phyloP scores from a whole-genome alignment of 345 rosid species.

The Bruguiera parviflora region DNA sequence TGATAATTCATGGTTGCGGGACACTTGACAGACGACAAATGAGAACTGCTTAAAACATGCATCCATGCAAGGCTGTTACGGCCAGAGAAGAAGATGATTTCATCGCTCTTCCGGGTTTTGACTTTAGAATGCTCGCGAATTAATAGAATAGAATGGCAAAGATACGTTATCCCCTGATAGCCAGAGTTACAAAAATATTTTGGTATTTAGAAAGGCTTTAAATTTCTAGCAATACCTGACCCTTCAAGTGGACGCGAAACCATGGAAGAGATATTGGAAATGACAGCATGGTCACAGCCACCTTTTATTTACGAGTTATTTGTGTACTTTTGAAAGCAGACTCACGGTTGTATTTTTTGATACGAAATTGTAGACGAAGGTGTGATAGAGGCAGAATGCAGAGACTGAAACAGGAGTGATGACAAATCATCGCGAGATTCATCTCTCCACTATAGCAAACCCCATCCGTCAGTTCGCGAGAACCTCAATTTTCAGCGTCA shows the following conservation, averaged over 20 bases:
- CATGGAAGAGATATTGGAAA: constrained; percentile 88
- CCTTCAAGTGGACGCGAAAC: constrained; percentile 85
- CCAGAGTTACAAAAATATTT: not conserved
- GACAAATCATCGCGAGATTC: constrained; percentile 77
- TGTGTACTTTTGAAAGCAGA: not conserved
- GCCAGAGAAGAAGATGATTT: constrained; percentile 57
- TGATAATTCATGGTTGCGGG: too few species aligned
- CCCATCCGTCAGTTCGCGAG: constrained; percentile 94
- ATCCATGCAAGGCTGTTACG: too few species aligned
- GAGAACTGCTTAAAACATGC: too few species aligned
- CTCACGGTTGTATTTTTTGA: constrained; percentile 11
- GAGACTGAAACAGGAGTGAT: constrained; percentile 96
- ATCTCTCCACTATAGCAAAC: constrained; percentile 79
- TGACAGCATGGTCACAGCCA: constrained; percentile 95
- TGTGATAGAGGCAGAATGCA: constrained; percentile 73
- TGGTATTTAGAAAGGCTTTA: constrained; percentile 8
- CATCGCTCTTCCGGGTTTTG: constrained; percentile 71
- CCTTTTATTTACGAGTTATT: not conserved
- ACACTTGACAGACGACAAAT: too few species aligned
- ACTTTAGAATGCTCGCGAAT: constrained; percentile 1
- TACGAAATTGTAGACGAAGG: constrained; percentile 84
- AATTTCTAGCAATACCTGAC: not conserved
- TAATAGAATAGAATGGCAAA: not conserved
- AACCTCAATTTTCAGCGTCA: constrained; percentile 74
- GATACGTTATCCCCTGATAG: not conserved